A percentile compares a stretch with the other conserved stretches of the same genome.
These are phyloP conservation scores for Dalbergia cochinchinensis DNA, from an alignment of 306 rosid genomes.

Conservation along the genomic window DNA sequence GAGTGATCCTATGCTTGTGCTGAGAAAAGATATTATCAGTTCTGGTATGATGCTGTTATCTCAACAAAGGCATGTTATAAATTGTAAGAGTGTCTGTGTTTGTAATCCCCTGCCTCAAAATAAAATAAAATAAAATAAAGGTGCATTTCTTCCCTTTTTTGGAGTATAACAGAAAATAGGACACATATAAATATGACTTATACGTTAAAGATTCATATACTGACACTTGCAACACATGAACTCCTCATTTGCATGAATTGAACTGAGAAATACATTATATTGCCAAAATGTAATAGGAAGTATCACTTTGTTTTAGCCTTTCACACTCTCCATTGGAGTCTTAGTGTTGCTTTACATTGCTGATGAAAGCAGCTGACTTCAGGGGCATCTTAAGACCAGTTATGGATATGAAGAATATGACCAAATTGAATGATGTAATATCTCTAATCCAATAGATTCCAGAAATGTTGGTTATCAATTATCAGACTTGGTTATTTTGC, in stretches of 20 bases:
- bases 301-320: conserved; percentile 23
- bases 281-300: not conserved
- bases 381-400: conserved; percentile 98
- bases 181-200: no score
- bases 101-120: no score
- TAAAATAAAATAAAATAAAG: no score
- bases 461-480: conserved; percentile 27
- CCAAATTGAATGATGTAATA: conserved; percentile 68
- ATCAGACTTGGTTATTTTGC: conserved; percentile 29
- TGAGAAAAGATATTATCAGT: not conserved
- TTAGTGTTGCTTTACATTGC: conserved; percentile 49
- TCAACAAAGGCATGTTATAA: not conserved
- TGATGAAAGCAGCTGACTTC: conserved; percentile 62
- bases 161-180: not conserved
- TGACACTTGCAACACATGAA: no score
- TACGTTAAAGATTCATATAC: not conserved
- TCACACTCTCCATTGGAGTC: conserved; percentile 39
- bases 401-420: conserved; percentile 70
- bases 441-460: conserved; percentile 40
- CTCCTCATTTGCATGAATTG: not conserved
- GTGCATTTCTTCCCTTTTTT: not conserved
- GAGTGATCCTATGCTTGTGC: not conserved
- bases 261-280: not conserved
- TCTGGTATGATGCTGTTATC: not conserved
- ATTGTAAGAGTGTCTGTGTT: no score